Percentiles rank a stretch among this genome's conserved stretches.
Conservation (phyloP, 352 stramenopile genomes). For the Phytopythium vexans region DNA sequence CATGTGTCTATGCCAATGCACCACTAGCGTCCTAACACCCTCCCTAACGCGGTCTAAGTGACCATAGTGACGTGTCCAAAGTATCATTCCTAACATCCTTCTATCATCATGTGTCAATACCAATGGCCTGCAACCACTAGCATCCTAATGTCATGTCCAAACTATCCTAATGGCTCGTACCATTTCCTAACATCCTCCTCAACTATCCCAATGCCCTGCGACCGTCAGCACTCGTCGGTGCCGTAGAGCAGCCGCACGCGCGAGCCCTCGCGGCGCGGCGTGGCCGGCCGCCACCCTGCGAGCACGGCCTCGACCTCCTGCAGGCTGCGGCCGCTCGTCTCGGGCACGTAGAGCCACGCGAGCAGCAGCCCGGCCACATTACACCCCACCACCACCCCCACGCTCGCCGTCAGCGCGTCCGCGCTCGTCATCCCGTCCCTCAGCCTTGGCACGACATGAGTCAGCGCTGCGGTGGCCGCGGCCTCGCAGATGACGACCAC, state of each 20-base stretch:
- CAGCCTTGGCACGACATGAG: slow-evolving; percentile 32
- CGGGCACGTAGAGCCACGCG: slow-evolving; percentile 65
- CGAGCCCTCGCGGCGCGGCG: slow-evolving; percentile 42
- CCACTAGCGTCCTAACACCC: too few relatives aligned
- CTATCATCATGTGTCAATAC: too few relatives aligned
- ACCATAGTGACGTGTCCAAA: too few relatives aligned
- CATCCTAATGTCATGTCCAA: too few relatives aligned
- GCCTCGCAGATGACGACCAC: slow-evolving; percentile 63
- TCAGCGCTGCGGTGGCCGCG: slow-evolving; percentile 35
- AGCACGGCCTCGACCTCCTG: slow-evolving; percentile 81
- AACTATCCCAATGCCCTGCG: neutral
- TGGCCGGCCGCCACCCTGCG: slow-evolving; percentile 69
- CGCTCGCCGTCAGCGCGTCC: slow-evolving; percentile 37
- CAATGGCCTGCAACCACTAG: neutral
- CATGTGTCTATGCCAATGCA: too few relatives aligned
- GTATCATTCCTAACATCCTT: too few relatives aligned
- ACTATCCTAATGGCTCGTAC: neutral
- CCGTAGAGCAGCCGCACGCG: slow-evolving; percentile 46
- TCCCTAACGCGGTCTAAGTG: too few relatives aligned
- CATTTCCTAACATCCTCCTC: neutral
- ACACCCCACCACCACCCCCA: slow-evolving; percentile 37
- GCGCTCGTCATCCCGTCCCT: slow-evolving; percentile 27
- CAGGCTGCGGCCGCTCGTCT: slow-evolving; percentile 72
- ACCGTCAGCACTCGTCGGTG: slow-evolving; percentile 11
- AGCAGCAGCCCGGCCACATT: slow-evolving; percentile 45